Evolutionary conservation across 495 filamentous ascomycete species (phyloP).

Genomic region (Penicillium parvum): DNA sequence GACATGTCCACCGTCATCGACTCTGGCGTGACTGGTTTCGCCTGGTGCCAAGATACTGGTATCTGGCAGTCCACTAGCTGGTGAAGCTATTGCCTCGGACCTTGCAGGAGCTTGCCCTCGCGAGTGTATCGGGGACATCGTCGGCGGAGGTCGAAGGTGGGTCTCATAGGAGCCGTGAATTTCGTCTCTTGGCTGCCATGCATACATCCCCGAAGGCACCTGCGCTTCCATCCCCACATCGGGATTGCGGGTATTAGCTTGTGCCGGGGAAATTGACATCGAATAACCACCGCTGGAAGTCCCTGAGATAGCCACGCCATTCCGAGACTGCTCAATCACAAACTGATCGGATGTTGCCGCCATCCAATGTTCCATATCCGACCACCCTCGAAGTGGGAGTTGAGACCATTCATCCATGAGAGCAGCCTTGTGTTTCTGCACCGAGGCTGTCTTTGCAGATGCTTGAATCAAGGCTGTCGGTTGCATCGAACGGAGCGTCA

Average conservation of each 20-base stretch:
- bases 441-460: slow-evolving; percentile 11
- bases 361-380: slow-evolving; percentile 21
- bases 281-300: slow-evolving; percentile 1
- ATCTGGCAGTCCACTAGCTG: slow-evolving; percentile 1
- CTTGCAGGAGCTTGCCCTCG: slow-evolving; percentile 1
- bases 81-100: slow-evolving; percentile 6
- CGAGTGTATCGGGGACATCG: slow-evolving; percentile 5
- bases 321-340: slow-evolving; percentile 2
- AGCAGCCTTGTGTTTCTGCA: slow-evolving; percentile 19
- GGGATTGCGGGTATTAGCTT: neutral
- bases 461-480: slow-evolving; percentile 8
- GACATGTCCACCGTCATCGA: neutral
- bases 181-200: slow-evolving; percentile 10
- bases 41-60: neutral
- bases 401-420: slow-evolving; percentile 27
- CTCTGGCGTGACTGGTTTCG: slow-evolving; percentile 1
- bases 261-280: slow-evolving; percentile 1
- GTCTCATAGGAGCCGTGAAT: slow-evolving; percentile 8
- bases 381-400: slow-evolving; percentile 21
- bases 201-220: neutral
- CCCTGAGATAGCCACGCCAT: neutral
- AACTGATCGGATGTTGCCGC: slow-evolving; percentile 17
- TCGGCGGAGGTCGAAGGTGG: slow-evolving; percentile 2
- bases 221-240: slow-evolving; percentile 1
- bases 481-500: slow-evolving; percentile 16